phyloP scores from a whole-genome alignment of 257 asterid species.

The Ajuga chamaepitys region DNA sequence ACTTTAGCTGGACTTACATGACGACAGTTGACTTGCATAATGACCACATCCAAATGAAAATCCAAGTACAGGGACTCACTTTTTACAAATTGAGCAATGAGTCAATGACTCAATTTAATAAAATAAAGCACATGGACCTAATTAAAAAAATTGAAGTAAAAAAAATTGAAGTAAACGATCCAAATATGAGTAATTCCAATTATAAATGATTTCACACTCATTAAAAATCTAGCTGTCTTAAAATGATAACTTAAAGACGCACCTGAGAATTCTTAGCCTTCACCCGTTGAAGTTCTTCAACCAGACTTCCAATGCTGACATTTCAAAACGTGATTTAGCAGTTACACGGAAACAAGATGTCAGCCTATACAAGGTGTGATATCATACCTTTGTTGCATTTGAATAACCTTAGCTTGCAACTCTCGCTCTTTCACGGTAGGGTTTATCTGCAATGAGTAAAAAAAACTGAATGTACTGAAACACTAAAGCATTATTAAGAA shows the following conservation, averaged over 20 bases:
- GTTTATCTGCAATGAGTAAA: constrained; percentile 30
- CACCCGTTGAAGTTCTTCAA: constrained; percentile 65
- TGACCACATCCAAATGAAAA: too few relatives aligned
- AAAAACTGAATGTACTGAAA: neutral
- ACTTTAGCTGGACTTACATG: too few relatives aligned
- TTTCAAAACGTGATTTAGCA: constrained; percentile 19
- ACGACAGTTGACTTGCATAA: too few relatives aligned
- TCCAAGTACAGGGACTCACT: too few relatives aligned
- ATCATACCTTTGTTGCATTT: constrained; percentile 67
- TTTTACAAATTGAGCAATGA: too few relatives aligned
- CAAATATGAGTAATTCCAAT: too few relatives aligned
- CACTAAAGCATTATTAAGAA: too few relatives aligned
- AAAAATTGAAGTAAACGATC: too few relatives aligned
- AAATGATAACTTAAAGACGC: constrained; percentile 5
- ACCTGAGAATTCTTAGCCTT: constrained; percentile 70
- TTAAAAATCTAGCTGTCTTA: neutral
- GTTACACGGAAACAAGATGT: neutral
- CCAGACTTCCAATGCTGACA: constrained; percentile 55
- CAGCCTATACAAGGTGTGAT: neutral
- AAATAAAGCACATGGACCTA: too few relatives aligned
- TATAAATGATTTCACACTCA: neutral
- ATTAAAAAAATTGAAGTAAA: too few relatives aligned
- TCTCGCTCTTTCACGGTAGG: constrained; percentile 57
- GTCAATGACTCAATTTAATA: too few relatives aligned
- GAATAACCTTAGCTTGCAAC: constrained; percentile 58